Base-by-base conservation (phyloP, 495 filamentous ascomycete genomes). In the Hypoxylon intermedium region DNA sequence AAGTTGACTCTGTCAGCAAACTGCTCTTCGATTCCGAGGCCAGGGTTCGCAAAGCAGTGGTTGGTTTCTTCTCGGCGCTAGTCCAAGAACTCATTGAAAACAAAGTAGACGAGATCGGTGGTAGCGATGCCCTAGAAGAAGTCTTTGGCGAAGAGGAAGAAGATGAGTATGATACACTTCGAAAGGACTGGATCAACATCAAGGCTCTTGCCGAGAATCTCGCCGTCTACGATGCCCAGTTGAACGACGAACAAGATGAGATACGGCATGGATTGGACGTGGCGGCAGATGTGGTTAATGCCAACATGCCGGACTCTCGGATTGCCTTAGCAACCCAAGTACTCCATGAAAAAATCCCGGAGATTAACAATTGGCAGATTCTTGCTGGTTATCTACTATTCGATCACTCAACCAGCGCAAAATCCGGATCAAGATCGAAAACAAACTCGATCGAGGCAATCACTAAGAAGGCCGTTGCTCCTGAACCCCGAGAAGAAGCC, bases 361-460 rank as follows among this genome's bases (percentile, higher is more conserved):
- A 93, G 58, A 77, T 97, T 9, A 80, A 82, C 47, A 86, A 92
- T 45, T 98, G 95, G 95, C 89, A 97, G 69, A 81, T 88, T 0
- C 75, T 98, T 20, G 89, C 91, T 20, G 91, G 89, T 5, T 98
- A 97, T 76, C 82, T 98, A 7, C 79, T 98, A 1, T 95, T 91
- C 63, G 94, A 98, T 60, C 91, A 97, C 70, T 92, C 91, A 0
- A 82, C 77, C 0, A 81, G 79, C 51, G 60, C 71, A 12, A 80
- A 78, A 48, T 69, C 77, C 9, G 72, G 68, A 45, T 65, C 71
- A 21, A 67, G 61, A 5, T 75, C 75, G 11, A 79, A 75, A 60
- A 71, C 68, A 0, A 70, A 67, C 23, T 74, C 77, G 5, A 74
- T 79, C 18, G 81, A 85, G 41, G 77, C 76, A 9, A 76, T 79